phyloP scores from a whole-genome alignment of 2,329 filamentous ascomycete species.

The Nemania diffusa region DNA sequence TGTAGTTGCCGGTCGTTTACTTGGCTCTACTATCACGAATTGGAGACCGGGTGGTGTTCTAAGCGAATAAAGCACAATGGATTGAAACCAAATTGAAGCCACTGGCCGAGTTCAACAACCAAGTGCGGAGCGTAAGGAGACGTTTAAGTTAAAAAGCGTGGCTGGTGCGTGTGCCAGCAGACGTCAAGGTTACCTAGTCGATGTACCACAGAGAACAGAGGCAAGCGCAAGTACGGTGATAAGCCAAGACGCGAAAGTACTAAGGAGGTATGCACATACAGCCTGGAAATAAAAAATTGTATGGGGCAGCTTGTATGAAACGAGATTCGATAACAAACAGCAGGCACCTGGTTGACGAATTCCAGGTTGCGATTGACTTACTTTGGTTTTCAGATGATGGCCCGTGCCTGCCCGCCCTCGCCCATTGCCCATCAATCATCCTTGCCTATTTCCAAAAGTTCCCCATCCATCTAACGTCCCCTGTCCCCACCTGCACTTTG shows the following conservation, averaged over 20 bases:
- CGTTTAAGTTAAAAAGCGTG: background rate
- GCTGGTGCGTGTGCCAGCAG: background rate
- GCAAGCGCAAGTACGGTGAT: background rate
- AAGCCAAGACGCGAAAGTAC: background rate
- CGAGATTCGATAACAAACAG: constrained; percentile 19
- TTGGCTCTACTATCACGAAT: constrained; percentile 15
- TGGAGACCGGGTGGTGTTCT: background rate
- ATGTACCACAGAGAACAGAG: background rate
- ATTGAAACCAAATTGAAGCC: background rate
- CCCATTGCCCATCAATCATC: background rate
- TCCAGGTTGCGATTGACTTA: constrained; percentile 15
- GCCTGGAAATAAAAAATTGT: too few relatives aligned
- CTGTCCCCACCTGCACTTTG: background rate
- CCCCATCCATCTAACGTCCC: background rate
- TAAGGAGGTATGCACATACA: background rate
- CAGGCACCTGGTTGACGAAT: constrained; percentile 17
- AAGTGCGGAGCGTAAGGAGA: background rate
- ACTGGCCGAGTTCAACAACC: background rate
- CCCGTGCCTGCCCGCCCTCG: constrained; percentile 27
- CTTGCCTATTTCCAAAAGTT: background rate
- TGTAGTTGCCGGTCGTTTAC: constrained; percentile 20
- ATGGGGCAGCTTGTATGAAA: constrained; percentile 23
- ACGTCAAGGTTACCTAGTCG: background rate
- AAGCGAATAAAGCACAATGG: constrained; percentile 9
- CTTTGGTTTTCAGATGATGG: constrained; percentile 12